Evolutionary conservation across 1,284 basidiomycete species (phyloP).

Genomic region (Microbotryum scabiosae): DNA sequence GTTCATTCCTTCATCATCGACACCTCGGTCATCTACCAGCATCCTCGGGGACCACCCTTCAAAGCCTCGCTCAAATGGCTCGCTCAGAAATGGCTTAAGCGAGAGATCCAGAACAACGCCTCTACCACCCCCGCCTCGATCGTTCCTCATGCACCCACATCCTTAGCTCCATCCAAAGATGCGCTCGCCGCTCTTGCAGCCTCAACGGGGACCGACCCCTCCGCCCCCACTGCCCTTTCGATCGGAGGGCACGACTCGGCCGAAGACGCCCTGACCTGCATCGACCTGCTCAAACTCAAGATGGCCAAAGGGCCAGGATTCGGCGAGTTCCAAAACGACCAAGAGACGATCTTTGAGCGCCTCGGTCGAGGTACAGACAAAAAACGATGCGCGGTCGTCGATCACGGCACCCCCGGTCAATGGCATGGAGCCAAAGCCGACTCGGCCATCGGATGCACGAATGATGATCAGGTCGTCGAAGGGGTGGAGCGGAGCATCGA

Average conservation of each 20-base stretch:
- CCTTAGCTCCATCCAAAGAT: no score
- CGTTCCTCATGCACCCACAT: not conserved
- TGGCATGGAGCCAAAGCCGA: slow-evolving; percentile 76
- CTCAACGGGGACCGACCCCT: no score
- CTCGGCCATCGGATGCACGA: slow-evolving; percentile 60
- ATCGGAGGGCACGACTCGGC: slow-evolving; percentile 70
- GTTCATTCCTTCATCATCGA: slow-evolving; percentile 69
- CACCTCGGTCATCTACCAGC: slow-evolving; percentile 77
- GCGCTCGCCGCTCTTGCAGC: no score
- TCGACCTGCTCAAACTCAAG: slow-evolving; percentile 73
- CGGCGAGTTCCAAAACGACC: slow-evolving; percentile 70
- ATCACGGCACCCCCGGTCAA: slow-evolving; percentile 67
- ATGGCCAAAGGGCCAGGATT: slow-evolving; percentile 66
- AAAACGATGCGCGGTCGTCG: slow-evolving; percentile 62
- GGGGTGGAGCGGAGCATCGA: slow-evolving; percentile 55
- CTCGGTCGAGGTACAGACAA: slow-evolving; percentile 49
- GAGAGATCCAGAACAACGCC: slow-evolving; percentile 59
- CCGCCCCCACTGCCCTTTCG: not conserved
- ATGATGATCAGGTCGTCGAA: slow-evolving; percentile 58
- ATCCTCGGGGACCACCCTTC: slow-evolving; percentile 76
- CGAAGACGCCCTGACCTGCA: slow-evolving; percentile 78
- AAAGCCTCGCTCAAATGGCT: slow-evolving; percentile 90
- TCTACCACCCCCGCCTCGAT: slow-evolving; percentile 20
- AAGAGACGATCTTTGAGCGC: slow-evolving; percentile 76
- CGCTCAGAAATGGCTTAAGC: slow-evolving; percentile 75